A percentile compares a stretch with the other conserved stretches of the same genome.
phyloP scores from a whole-genome alignment of 2,329 filamentous ascomycete species.

The Fusarium keratoplasticum region DNA sequence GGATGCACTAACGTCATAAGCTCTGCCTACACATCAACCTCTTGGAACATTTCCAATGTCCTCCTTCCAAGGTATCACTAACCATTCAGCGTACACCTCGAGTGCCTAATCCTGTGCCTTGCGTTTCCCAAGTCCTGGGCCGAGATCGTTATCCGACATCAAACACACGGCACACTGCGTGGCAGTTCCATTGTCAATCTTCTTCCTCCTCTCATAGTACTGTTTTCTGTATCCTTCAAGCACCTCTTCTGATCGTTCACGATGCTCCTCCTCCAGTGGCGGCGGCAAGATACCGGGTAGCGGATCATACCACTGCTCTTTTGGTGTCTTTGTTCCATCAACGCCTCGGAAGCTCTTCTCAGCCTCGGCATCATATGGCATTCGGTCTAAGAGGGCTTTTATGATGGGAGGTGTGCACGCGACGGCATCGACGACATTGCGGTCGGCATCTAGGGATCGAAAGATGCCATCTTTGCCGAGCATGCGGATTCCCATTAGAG shows the following conservation, averaged over 20 bases:
- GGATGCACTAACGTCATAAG: too few species aligned
- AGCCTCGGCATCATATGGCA: conserved; percentile 9
- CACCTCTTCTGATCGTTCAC: background rate
- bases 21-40: too few species aligned
- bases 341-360: conserved; percentile 18
- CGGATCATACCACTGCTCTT: conserved; percentile 9
- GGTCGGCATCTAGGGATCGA: conserved; percentile 28
- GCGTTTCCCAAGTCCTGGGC: background rate
- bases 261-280: background rate
- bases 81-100: background rate
- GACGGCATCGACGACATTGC: conserved; percentile 28
- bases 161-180: background rate
- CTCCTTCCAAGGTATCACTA: too few species aligned
- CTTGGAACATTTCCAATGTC: too few species aligned
- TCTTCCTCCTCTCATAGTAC: background rate
- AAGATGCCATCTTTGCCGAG: conserved; percentile 32
- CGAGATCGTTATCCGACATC: conserved; percentile 8
- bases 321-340: conserved; percentile 47
- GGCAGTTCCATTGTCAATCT: background rate
- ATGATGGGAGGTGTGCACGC: conserved; percentile 13
- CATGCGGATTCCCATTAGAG: conserved; percentile 5
- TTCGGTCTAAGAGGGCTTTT: conserved; percentile 29
- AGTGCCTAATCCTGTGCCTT: background rate
- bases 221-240: background rate
- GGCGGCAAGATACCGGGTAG: background rate